Conservation (phyloP, 2,329 filamentous ascomycete genomes). For the Alternaria rosae region DNA sequence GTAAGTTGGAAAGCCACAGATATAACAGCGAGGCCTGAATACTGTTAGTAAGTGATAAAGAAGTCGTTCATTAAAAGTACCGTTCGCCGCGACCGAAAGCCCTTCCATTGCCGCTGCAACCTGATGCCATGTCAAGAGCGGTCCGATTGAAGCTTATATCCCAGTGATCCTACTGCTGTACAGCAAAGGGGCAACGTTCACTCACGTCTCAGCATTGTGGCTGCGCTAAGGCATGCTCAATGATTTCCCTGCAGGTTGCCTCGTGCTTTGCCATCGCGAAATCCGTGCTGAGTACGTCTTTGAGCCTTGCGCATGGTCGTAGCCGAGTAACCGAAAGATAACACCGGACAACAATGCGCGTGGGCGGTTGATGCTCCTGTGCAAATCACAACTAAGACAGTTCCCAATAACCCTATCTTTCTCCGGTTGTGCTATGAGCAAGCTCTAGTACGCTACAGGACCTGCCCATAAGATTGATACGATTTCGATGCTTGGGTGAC, state of each 20-base stretch:
- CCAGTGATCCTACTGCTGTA: neutral
- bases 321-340: neutral
- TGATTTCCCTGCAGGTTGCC: neutral
- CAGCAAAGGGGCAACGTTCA: neutral
- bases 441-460: neutral
- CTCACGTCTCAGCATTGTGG: neutral
- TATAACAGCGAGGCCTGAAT: neutral
- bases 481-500: neutral
- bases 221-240: neutral
- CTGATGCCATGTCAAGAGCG: neutral
- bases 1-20: neutral
- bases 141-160: neutral
- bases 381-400: too few relatives aligned
- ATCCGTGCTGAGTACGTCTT: neutral
- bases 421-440: neutral
- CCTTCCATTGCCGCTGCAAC: neutral
- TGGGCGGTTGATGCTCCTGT: neutral
- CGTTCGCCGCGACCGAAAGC: neutral
- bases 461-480: neutral
- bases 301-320: neutral
- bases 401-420: neutral
- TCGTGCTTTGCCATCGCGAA: neutral
- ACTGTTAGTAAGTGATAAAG: neutral
- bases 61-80: neutral
- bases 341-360: neutral